Conservation (phyloP, 345 rosid genomes). For the Moricandia arvensis region DNA sequence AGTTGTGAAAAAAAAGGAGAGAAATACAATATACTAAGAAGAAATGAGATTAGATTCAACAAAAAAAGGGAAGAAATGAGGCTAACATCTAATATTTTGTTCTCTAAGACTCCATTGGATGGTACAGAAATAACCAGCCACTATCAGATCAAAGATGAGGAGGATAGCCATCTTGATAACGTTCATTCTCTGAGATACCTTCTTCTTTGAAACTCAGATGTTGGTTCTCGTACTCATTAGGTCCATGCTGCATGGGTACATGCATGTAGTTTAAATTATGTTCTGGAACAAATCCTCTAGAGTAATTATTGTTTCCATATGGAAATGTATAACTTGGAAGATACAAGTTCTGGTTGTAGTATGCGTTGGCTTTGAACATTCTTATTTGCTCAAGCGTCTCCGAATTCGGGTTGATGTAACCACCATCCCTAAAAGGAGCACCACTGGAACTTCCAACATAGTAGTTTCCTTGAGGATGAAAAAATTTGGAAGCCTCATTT, state of each 20-base stretch:
- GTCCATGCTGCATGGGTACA: neutral
- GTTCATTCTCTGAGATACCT: constrained; percentile 12
- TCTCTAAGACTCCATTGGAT: neutral
- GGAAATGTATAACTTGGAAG: neutral
- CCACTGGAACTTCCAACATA: constrained; percentile 9
- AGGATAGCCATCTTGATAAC: constrained; percentile 6
- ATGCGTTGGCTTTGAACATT: neutral
- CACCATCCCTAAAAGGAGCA: constrained; percentile 12
- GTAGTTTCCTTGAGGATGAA: constrained; percentile 9
- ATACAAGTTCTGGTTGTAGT: neutral
- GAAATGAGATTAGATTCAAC: neutral
- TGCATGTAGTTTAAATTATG: neutral
- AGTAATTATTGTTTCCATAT: neutral
- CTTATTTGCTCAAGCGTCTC: constrained; percentile 1
- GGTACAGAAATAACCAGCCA: neutral
- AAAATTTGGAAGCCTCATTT: constrained; percentile 31
- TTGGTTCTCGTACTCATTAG: neutral
- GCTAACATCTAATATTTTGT: neutral
- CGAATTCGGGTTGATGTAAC: neutral
- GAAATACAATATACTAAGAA: neutral
- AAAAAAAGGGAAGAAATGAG: neutral
- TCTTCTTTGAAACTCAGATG: constrained; percentile 3
- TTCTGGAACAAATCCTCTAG: neutral
- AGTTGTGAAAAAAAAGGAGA: neutral
- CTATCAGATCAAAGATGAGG: constrained; percentile 1